These are phyloP conservation scores for Nadsonia fulvescens DNA, from an alignment of 805 yeast genomes.

Conservation along the genomic window DNA sequence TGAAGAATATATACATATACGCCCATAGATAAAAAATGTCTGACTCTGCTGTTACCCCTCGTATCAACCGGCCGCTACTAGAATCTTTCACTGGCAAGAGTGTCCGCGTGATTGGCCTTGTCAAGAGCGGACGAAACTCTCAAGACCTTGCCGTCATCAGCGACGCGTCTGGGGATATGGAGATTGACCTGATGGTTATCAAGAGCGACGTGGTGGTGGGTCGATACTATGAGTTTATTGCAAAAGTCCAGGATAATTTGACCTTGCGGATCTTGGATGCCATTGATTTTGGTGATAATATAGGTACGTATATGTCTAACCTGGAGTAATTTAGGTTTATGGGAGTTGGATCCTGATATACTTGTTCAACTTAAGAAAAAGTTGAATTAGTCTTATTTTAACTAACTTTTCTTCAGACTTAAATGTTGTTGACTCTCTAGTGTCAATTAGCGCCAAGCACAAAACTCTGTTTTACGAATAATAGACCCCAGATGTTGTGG, in stretches of 20 bases:
- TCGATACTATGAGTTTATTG: constrained; percentile 18
- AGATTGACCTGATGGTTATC: constrained; percentile 12
- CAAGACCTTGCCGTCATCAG: constrained; percentile 12
- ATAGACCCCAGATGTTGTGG: too few species aligned
- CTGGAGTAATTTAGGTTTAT: too few species aligned
- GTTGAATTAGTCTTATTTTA: too few species aligned
- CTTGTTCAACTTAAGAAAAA: too few species aligned
- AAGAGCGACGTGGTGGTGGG: constrained; percentile 13
- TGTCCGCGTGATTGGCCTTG: constrained; percentile 19
- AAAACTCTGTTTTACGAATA: too few species aligned
- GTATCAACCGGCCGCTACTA: constrained; percentile 16
- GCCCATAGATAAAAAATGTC: constrained; percentile 1
- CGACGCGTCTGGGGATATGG: constrained; percentile 17
- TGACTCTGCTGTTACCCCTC: constrained; percentile 11
- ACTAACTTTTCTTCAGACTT: too few species aligned
- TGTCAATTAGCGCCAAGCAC: too few species aligned
- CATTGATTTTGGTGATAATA: constrained; percentile 11
- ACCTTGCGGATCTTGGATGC: constrained; percentile 13
- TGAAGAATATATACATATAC: too few species aligned
- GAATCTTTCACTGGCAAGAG: constrained; percentile 9
- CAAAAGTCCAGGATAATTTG: constrained; percentile 16
- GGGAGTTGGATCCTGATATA: too few species aligned
- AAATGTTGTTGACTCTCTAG: too few species aligned
- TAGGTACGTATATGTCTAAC: too few species aligned
- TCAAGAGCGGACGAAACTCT: constrained; percentile 13